Conservation (phyloP, 768 basidiomycete species). For the Termitomyces sp. region DNA sequence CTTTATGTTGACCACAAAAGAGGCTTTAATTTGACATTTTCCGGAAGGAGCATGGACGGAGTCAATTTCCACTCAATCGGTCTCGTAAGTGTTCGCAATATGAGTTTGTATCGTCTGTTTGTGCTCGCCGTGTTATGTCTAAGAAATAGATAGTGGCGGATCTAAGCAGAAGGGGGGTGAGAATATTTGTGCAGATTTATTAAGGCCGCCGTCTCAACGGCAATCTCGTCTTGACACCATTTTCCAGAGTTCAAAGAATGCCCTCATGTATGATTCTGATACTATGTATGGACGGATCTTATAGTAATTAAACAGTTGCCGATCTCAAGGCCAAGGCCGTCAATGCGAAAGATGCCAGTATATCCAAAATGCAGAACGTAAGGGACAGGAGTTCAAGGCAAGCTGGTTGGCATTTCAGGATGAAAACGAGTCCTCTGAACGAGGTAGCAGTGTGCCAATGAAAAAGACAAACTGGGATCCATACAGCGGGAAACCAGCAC, state of each 20-base stretch:
- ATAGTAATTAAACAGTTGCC: constrained; percentile 36
- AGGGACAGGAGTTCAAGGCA: constrained; percentile 52
- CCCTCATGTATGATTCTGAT: constrained; percentile 27
- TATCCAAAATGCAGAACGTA: constrained; percentile 46
- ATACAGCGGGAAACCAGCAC: constrained; percentile 46
- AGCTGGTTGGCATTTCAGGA: not conserved
- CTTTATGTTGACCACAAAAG: not conserved
- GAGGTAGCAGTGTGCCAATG: constrained; percentile 39
- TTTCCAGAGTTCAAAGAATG: constrained; percentile 1
- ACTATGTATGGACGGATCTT: constrained; percentile 1
- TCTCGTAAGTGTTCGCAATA: not conserved
- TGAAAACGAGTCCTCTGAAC: not conserved
- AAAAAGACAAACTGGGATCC: constrained; percentile 64
- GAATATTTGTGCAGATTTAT: not conserved
- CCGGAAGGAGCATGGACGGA: not conserved
- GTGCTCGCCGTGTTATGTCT: not conserved
- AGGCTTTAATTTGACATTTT: not conserved
- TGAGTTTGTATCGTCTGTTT: not conserved
- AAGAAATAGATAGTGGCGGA: not conserved
- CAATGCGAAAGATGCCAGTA: constrained; percentile 52
- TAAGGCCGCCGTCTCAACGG: not conserved
- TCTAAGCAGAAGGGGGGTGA: not conserved
- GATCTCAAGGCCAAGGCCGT: constrained; percentile 62
- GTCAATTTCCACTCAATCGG: not conserved
- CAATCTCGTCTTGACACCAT: not conserved